Evolutionary conservation across 2,329 filamentous ascomycete genomes (phyloP), one percentile per base, ranked within the genome.

Genomic region (Aspergillus bombycis): DNA sequence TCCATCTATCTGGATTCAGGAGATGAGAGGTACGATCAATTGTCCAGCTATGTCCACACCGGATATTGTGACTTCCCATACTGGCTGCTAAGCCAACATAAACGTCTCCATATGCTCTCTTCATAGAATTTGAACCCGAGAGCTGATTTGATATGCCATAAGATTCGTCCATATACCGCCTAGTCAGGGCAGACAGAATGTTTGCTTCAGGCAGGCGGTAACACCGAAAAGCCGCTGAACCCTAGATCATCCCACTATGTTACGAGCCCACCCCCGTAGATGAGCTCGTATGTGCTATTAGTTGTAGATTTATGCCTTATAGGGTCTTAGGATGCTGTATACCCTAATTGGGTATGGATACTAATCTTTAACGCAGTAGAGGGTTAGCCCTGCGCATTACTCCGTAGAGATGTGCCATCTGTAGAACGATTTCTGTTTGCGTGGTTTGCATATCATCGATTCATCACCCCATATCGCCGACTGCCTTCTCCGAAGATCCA

Each of bases 401-500:
- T n/a, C n/a, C n/a, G n/a, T n/a, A 19, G 8, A 41, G 16, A 41
- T 41, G 38, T 41, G 38, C 21, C 26, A 48, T 48, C 45, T 26
- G 21, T 28, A 41, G 38, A n/a, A 41, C n/a, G 12, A 9, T 48
- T 23, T 19, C 21, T 55, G 52, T 55, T 55, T 66, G 62, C 21
- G 55, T 11, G 58, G 62, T 72, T 74, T 73, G 70, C 68, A 68
- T 45, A 21, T 11, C 21, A 34, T n/a, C n/a, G n/a, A n/a, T n/a
- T n/a, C n/a, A n/a, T 62, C 60, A 50, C 38, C 56, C 36, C 23
- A 55, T 50, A 58, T 48, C 66, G 57, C 64, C 62, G 48, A 52
- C 46, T 52, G 32, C 48, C 21, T 55, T 54, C 50, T 56, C 50
- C 32, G 59, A 43, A 55, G 50, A 28, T 34, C 56, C 56, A 52